Evolutionary conservation across 495 filamentous ascomycete genomes (phyloP), one percentile per base, ranked within the genome.

Genomic region (Podospora sp.): DNA sequence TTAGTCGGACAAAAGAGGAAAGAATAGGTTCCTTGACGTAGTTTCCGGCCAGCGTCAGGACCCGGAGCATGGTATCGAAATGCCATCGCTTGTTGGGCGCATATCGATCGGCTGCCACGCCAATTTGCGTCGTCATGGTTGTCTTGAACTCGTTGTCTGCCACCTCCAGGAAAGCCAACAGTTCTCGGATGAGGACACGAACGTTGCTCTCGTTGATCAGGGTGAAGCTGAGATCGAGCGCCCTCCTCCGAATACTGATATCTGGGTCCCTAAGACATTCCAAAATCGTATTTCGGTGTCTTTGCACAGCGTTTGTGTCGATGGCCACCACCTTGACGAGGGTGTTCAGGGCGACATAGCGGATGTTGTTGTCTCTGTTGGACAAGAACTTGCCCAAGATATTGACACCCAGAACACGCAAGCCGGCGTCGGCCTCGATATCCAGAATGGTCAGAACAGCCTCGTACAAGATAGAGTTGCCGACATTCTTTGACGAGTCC

Each of bases 131-230:
- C 0, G 95, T 98, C 92, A 99, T 96, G 60, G 90, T 90, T 1
- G 96, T 91, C 80, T 99, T 99, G 84, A 99, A 99, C 75, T 99
- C 95, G 69, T 94, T 97, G 72, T 99, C 94, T 55, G 96, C 93
- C 36, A 97, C 92, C 76, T 98, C 96, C 52, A 99, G 79, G 81
- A 99, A 98, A 11, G 95, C 92, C 25, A 99, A 85, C 40, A 99
- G 79, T 72, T 99, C 96, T 65, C 96, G 82, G 60, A 98, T 92
- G 46, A 99, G 84, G 25, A 97, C 91, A 29, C 96, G 89, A 26
- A 98, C 93, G 75, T 98, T 99, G 76, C 88, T 85, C 75, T 97
- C 95, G 76, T 98, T 97, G 81, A 99, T 97, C 58, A 99, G 83
- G 29, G 96, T 97, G 77, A 99, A 99, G 77, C 94, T 97, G 60